These are phyloP conservation scores for Podaxis carcinomalis DNA, from an alignment of 768 basidiomycete genomes.

Conservation along the genomic window DNA sequence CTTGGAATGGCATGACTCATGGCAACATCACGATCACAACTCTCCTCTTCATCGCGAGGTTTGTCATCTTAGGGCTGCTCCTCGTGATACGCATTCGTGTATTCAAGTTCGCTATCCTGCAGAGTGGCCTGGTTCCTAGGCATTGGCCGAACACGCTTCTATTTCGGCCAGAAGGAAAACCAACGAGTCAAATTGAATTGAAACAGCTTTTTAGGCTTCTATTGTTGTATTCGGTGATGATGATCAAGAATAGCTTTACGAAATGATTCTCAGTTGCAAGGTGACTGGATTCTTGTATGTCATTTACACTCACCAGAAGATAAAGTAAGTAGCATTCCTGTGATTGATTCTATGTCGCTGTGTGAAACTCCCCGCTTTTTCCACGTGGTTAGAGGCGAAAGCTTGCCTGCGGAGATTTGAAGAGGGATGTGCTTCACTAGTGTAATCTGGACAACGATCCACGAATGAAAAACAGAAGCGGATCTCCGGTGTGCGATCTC, in stretches of 20 bases:
- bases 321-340: background rate
- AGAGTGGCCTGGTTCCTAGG: constrained; percentile 53
- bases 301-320: background rate
- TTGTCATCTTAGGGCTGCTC: constrained; percentile 12
- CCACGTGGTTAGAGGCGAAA: background rate
- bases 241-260: background rate
- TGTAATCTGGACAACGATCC: background rate
- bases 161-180: constrained; percentile 20
- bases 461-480: background rate
- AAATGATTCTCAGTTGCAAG: background rate
- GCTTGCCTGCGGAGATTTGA: background rate
- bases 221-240: background rate
- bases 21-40: constrained; percentile 69
- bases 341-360: background rate
- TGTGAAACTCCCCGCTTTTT: background rate
- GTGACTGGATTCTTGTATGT: background rate
- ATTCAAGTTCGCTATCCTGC: constrained; percentile 2
- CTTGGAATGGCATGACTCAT: constrained; percentile 73
- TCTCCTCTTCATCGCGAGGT: constrained; percentile 57
- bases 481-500: background rate
- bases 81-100: background rate
- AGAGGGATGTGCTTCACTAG: background rate
- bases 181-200: background rate
- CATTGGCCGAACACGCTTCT: constrained; percentile 23
- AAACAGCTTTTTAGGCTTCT: background rate